Conservation (phyloP, 2,329 filamentous ascomycete genomes). For the Scedosporium boydii region DNA sequence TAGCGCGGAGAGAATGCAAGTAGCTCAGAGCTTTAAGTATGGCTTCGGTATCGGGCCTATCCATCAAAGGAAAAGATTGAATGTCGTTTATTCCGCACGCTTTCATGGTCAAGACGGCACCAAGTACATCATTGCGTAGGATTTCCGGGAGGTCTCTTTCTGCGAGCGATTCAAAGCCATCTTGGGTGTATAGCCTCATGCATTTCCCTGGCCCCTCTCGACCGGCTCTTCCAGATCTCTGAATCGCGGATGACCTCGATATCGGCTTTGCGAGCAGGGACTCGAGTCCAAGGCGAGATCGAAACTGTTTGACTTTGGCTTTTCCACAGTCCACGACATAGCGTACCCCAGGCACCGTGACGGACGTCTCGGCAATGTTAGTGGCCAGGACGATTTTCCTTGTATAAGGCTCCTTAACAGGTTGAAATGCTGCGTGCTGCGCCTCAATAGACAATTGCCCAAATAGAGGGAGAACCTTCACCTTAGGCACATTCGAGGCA, state of each 20-base stretch:
- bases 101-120: constrained; percentile 87
- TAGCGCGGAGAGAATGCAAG: constrained; percentile 66
- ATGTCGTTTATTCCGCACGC: constrained; percentile 79
- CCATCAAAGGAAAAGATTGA: constrained; percentile 74
- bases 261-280: constrained; percentile 85
- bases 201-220: constrained; percentile 88
- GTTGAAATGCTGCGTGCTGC: constrained; percentile 78
- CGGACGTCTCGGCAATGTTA: constrained; percentile 97
- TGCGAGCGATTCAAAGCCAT: constrained; percentile 59
- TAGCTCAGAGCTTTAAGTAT: constrained; percentile 76
- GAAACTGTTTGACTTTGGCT: constrained; percentile 87
- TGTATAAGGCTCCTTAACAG: constrained; percentile 59
- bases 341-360: constrained; percentile 87
- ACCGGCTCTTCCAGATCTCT: constrained; percentile 83
- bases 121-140: constrained; percentile 76
- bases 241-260: constrained; percentile 86
- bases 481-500: constrained; percentile 62
- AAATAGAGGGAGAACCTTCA: constrained; percentile 71
- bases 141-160: constrained; percentile 81
- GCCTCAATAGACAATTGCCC: constrained; percentile 80
- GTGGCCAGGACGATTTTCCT: constrained; percentile 88
- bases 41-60: constrained; percentile 65
- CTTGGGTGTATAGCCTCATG: constrained; percentile 78
- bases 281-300: constrained; percentile 75
- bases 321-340: constrained; percentile 92